phyloP scores from a whole-genome alignment of 805 yeast species.

The Saturnispora hagleri region DNA sequence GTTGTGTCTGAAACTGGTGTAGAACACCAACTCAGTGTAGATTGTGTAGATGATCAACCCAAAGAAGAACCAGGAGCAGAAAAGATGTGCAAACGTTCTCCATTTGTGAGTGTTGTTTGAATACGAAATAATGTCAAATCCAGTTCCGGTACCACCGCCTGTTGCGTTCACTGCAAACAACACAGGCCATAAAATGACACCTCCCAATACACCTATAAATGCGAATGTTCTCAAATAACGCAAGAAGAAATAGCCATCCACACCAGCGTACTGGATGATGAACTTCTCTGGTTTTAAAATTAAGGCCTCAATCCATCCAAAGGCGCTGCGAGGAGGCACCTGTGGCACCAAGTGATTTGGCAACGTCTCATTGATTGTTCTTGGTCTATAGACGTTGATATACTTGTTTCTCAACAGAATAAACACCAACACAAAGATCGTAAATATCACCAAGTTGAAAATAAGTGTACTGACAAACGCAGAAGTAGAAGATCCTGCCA shows the following conservation, averaged over 20 bases:
- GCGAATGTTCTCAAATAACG: constrained; percentile 54
- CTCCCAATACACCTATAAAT: constrained; percentile 42
- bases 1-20: constrained; percentile 64
- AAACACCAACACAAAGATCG: constrained; percentile 33
- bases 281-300: constrained; percentile 49
- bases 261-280: constrained; percentile 58
- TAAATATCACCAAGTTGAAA: constrained; percentile 34
- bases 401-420: constrained; percentile 34
- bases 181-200: constrained; percentile 54
- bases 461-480: constrained; percentile 41
- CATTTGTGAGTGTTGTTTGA: constrained; percentile 55
- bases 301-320: constrained; percentile 47
- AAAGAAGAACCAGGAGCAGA: constrained; percentile 65
- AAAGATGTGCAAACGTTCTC: constrained; percentile 66
- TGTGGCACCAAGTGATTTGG: constrained; percentile 35
- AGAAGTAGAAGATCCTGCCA: constrained; percentile 33
- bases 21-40: constrained; percentile 66
- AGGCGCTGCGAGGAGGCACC: constrained; percentile 21
- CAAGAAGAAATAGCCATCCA: constrained; percentile 70
- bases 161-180: constrained; percentile 69
- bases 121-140: constrained; percentile 58
- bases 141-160: constrained; percentile 44
- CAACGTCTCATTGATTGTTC: constrained; percentile 36
- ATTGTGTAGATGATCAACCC: constrained; percentile 57
- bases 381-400: constrained; percentile 44